Base-by-base conservation (phyloP, 169 alveolate species). In the Eimeria maxima region DNA sequence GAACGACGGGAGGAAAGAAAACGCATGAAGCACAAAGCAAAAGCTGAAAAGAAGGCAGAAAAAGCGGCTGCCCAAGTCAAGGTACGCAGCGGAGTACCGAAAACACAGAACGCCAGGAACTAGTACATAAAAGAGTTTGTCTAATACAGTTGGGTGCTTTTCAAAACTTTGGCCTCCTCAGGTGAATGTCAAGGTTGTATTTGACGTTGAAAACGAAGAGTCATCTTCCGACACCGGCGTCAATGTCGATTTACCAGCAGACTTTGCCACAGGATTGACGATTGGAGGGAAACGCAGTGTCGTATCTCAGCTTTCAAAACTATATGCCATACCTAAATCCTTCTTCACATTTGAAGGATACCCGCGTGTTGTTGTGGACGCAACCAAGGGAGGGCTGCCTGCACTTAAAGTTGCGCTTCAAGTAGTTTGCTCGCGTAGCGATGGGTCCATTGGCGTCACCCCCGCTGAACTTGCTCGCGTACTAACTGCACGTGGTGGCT, bases 401-500 rank as follows among this genome's bases (percentile, higher is more conserved):
- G 60, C 67, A 0, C 93, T 86, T 10, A 86, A 86, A 63, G 93
- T 86, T 47, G 93, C 93, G 20, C 93, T 86, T 16, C 81, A 86
- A 60, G 93, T 22, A 55, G 81, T 86, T 42, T 57, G 93, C 63
- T 63, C 69, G 6, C 93, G 93, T 38, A 86, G 50, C 18, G 93
- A 86, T 42, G 93, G 93, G 33, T 47, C 76, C 27, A 86, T 60
- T 22, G 93, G 93, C 69, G n/a, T 86, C 60, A 24, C 44, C 81
- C 93, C 93, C 55, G 57, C 81, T 63, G 93, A 86, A 53, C 93
- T 86, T 38, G 81, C 93, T 3, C 81, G 63, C 44, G 93, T 86
- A 22, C 81, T 86, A 4, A 86, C 63, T 63, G 63, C 65, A 33
- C 76, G 33, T 3, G 93, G 93, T 42, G 93, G 93, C n/a, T 86